Evolutionary conservation across 1,284 basidiomycete species (phyloP).

Genomic region (Marasmius fiardii): DNA sequence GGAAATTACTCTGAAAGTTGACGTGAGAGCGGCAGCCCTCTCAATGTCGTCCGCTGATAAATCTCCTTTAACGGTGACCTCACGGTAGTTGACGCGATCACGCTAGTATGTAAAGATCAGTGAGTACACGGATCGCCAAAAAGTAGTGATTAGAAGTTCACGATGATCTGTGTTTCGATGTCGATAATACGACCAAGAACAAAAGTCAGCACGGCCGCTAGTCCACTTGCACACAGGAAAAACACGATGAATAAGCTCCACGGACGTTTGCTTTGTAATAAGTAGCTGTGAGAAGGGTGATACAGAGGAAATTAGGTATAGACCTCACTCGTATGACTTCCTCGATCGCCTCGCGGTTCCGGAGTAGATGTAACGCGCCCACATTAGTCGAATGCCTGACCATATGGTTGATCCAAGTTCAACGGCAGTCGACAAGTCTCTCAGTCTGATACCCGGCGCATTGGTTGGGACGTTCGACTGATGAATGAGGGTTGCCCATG

Average conservation of each 20-base stretch:
- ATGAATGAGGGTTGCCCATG: constrained; percentile 7
- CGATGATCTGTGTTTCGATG: constrained; percentile 27
- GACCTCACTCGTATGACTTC: constrained; percentile 34
- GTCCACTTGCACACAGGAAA: constrained; percentile 26
- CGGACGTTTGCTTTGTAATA: constrained; percentile 23
- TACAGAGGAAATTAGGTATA: constrained; percentile 4
- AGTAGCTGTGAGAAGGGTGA: neutral
- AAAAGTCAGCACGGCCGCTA: constrained; percentile 27
- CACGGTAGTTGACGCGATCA: neutral
- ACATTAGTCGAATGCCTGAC: neutral
- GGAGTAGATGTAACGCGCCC: neutral
- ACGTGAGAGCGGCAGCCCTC: neutral
- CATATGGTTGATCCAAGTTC: neutral
- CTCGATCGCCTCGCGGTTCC: constrained; percentile 26
- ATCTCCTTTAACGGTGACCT: constrained; percentile 9
- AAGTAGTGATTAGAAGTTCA: constrained; percentile 14
- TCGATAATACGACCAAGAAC: constrained; percentile 31
- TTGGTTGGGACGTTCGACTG: neutral
- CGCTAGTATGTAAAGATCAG: neutral
- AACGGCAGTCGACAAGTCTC: neutral
- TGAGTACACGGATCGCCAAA: neutral
- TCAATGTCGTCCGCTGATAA: constrained; percentile 5
- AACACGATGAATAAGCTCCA: constrained; percentile 32
- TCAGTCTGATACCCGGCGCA: neutral
- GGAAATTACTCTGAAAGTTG: neutral